These are phyloP conservation scores for Trichomonas tenax DNA, from an alignment of 208 protist genomes.

Conservation along the genomic window DNA sequence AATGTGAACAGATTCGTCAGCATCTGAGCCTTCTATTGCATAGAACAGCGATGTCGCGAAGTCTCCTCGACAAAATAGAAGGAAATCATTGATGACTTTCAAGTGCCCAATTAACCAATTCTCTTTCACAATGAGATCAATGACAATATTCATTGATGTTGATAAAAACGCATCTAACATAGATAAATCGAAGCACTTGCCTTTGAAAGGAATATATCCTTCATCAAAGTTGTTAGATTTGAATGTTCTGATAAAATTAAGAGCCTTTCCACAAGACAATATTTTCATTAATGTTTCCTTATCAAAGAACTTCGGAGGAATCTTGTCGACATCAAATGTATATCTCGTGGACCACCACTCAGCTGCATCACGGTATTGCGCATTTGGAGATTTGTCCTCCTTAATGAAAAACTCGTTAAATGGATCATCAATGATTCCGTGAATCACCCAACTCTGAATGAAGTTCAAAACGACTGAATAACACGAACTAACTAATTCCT, in stretches of 20 bases:
- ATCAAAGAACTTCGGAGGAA: not conserved
- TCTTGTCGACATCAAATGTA: not conserved
- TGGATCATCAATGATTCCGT: slow-evolving; percentile 5
- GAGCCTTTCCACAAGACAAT: not conserved
- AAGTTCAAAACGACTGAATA: not conserved
- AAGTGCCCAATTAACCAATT: not conserved
- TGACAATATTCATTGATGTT: not conserved
- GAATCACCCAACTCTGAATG: not conserved
- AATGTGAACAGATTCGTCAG: not conserved
- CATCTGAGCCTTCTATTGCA: not conserved
- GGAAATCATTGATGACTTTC: not conserved
- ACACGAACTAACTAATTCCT: not conserved
- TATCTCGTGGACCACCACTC: not conserved
- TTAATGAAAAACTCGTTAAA: not conserved
- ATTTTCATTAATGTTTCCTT: not conserved
- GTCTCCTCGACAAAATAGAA: not conserved
- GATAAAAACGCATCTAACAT: not conserved
- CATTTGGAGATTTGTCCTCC: not conserved
- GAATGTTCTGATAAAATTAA: not conserved
- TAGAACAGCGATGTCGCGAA: not conserved
- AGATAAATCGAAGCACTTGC: not conserved
- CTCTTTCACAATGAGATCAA: not conserved
- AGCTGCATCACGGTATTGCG: not conserved
- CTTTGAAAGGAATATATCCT: not conserved
- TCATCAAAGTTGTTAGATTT: not conserved